Conservation (phyloP, 441 rosid species). For the Jatropha podagrica region DNA sequence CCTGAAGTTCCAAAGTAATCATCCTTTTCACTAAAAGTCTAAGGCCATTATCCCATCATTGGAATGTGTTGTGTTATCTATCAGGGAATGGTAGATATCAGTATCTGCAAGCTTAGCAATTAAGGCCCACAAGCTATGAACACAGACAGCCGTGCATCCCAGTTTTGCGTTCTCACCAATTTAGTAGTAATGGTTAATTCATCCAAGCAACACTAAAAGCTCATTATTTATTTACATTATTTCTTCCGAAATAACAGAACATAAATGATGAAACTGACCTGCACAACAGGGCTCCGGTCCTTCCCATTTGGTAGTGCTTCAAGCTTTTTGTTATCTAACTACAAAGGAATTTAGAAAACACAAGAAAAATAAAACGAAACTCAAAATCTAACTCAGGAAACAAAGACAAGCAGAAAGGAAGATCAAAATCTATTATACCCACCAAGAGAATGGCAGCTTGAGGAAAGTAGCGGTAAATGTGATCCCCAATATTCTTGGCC, state of each 20-base stretch:
- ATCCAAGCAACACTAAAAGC: background rate
- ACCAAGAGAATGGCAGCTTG: constrained; percentile 79
- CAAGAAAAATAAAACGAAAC: constrained; percentile 15
- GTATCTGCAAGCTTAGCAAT: background rate
- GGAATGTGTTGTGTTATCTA: background rate
- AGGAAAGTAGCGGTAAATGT: constrained; percentile 77
- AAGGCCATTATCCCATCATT: background rate
- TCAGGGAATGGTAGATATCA: background rate
- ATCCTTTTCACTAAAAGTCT: background rate
- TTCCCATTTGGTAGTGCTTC: constrained; percentile 62
- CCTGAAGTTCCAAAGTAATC: background rate
- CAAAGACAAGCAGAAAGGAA: constrained; percentile 6
- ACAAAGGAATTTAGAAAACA: constrained; percentile 21
- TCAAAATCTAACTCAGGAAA: background rate
- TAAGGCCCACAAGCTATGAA: background rate
- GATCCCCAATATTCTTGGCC: constrained; percentile 91
- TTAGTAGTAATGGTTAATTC: background rate
- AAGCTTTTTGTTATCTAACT: constrained; percentile 87
- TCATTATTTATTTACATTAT: too few species aligned
- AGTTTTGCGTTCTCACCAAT: background rate
- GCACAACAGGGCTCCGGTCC: constrained; percentile 67
- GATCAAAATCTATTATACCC: constrained; percentile 14
- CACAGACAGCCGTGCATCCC: background rate
- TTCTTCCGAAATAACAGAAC: background rate
- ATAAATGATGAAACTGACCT: constrained; percentile 46